Evolutionary conservation across 2,329 filamentous ascomycete species (phyloP).

Genomic region (Trichoderma asperellum): DNA sequence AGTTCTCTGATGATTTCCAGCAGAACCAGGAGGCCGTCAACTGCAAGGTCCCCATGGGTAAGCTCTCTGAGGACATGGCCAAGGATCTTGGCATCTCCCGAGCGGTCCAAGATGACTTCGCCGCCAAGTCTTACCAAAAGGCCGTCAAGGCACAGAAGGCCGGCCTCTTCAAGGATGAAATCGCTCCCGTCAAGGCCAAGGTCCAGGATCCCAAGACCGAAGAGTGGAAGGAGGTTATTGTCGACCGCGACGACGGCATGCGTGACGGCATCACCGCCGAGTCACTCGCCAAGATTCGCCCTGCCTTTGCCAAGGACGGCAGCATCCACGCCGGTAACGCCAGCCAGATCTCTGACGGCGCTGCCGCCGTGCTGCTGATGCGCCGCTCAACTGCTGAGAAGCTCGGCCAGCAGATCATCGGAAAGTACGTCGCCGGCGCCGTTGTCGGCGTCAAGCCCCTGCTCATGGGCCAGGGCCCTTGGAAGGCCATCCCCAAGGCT

Average conservation of each 20-base stretch:
- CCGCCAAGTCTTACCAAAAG: slow-evolving; percentile 90
- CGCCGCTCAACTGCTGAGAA: slow-evolving; percentile 86
- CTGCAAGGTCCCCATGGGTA: slow-evolving; percentile 98
- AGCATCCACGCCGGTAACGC: slow-evolving; percentile 96
- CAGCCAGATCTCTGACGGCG: slow-evolving; percentile 92
- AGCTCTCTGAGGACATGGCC: slow-evolving; percentile 93
- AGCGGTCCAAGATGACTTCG: slow-evolving; percentile 84
- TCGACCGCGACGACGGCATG: slow-evolving; percentile 85
- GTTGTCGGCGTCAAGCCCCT: slow-evolving; percentile 89
- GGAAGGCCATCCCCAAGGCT: slow-evolving; percentile 92
- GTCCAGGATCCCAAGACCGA: slow-evolving; percentile 89
- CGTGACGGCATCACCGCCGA: slow-evolving; percentile 84
- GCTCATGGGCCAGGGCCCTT: slow-evolving; percentile 94
- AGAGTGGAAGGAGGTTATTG: slow-evolving; percentile 80
- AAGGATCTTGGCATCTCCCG: slow-evolving; percentile 77
- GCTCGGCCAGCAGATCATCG: slow-evolving; percentile 85
- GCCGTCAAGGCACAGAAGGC: slow-evolving; percentile 80
- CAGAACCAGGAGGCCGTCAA: slow-evolving; percentile 80
- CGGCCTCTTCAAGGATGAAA: slow-evolving; percentile 93
- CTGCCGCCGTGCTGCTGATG: slow-evolving; percentile 94
- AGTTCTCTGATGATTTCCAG: slow-evolving; percentile 91
- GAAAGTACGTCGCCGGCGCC: slow-evolving; percentile 86
- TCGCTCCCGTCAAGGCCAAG: slow-evolving; percentile 82
- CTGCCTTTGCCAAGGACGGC: slow-evolving; percentile 89
- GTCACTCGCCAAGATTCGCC: slow-evolving; percentile 85